Evolutionary conservation across 2,329 filamentous ascomycete species (phyloP).

Genomic region (Xylaria polymorpha): DNA sequence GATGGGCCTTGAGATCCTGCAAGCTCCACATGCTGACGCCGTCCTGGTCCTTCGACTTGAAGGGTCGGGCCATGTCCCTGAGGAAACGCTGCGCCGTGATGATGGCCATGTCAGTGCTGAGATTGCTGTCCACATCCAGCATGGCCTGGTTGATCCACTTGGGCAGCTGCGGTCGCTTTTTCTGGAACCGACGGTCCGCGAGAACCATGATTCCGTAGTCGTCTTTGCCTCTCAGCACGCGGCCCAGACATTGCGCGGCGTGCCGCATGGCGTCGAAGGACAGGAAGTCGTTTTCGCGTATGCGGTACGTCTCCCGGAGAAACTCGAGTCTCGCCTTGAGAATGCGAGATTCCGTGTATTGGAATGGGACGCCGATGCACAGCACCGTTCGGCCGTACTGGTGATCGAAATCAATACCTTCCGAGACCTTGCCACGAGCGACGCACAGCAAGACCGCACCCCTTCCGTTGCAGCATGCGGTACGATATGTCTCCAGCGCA

Average conservation of each 20-base stretch:
- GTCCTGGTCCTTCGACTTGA: constrained; percentile 83
- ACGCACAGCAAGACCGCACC: constrained; percentile 95
- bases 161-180: constrained; percentile 88
- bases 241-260: constrained; percentile 93
- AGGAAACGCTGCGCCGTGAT: constrained; percentile 90
- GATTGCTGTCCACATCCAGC: constrained; percentile 84
- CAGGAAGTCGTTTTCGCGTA: constrained; percentile 95
- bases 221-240: constrained; percentile 94
- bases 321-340: constrained; percentile 96
- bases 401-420: constrained; percentile 99
- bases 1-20: constrained; percentile 80
- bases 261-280: constrained; percentile 99
- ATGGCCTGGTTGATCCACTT: constrained; percentile 97
- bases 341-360: constrained; percentile 98
- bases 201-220: constrained; percentile 99
- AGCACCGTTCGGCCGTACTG: constrained; percentile 96
- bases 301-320: constrained; percentile 95
- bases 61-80: constrained; percentile 90
- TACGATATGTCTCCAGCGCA: constrained; percentile 95
- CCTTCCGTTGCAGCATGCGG: constrained; percentile 95
- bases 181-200: constrained; percentile 91
- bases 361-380: constrained; percentile 96
- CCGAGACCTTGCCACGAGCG: constrained; percentile 94
- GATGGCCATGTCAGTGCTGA: constrained; percentile 96
- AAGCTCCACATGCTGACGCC: constrained; percentile 93